Conservation (phyloP, 768 basidiomycete genomes). For the Pleurotus tuoliensis region DNA sequence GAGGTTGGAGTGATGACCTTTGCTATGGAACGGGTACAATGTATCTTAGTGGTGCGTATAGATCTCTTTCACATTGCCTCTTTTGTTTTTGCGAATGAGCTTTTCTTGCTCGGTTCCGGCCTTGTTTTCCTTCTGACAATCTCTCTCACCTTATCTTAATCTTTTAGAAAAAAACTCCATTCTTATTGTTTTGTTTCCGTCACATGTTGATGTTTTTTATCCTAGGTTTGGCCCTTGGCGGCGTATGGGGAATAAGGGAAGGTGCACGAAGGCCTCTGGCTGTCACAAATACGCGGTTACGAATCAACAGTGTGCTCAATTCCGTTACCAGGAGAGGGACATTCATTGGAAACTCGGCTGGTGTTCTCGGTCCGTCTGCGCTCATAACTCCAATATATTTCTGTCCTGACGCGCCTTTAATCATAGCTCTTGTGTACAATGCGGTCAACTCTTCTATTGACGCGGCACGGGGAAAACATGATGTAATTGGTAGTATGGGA, state of each 20-base stretch:
- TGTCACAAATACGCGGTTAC: constrained; percentile 78
- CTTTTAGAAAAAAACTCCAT: constrained; percentile 24
- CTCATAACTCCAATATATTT: constrained; percentile 22
- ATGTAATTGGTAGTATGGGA: constrained; percentile 85
- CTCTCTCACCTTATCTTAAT: constrained; percentile 69
- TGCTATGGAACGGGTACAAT: constrained; percentile 99
- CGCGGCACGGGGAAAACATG: constrained; percentile 84
- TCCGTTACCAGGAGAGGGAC: constrained; percentile 95
- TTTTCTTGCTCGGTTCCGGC: constrained; percentile 38
- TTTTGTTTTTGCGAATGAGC: constrained; percentile 29
- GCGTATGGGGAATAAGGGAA: constrained; percentile 94
- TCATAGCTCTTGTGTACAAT: constrained; percentile 91
- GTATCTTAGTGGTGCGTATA: constrained; percentile 89
- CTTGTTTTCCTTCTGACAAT: constrained; percentile 40
- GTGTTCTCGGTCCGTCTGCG: constrained; percentile 82
- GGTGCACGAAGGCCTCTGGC: constrained; percentile 85
- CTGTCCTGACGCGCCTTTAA: constrained; percentile 30
- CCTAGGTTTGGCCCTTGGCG: constrained; percentile 91
- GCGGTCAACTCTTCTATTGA: constrained; percentile 94
- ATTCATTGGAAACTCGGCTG: constrained; percentile 97
- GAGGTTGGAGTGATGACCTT: constrained; percentile 98
- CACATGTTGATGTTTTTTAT: constrained; percentile 68
- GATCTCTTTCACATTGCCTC: constrained; percentile 62
- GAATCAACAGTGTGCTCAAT: constrained; percentile 97
- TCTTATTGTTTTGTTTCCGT: constrained; percentile 79